Evolutionary conservation across 2,329 filamentous ascomycete species (phyloP), one percentile per base, ranked within the genome.

Genomic region (Diaporthe vaccinii): DNA sequence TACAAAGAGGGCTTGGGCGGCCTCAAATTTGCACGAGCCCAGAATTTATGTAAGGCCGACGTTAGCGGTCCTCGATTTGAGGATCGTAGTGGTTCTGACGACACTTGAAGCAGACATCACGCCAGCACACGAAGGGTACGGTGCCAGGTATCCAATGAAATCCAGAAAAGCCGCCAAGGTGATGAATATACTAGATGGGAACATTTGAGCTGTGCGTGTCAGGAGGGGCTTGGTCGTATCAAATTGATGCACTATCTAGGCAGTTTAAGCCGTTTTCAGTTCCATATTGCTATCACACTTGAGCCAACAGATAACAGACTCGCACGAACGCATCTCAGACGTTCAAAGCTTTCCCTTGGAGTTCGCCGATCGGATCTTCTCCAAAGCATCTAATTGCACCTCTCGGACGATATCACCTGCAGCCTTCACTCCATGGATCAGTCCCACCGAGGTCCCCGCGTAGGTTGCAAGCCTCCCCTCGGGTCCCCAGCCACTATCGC

Each of bases 391-490:
- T 3, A 46, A 61, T 71, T 81, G 80, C 2, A 83, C 78, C 4
- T 79, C 78, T 46, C 78, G 75, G 0, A 89, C 83, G 77, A 89
- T 86, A 0, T 75, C 78, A 2, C 76, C 82, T 0, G 87, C 87
- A 46, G 79, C 76, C 53, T 84, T 80, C 0, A 89, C 84, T 6
- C 80, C 79, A 36, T 82, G 82, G 25, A 89, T 82, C 39, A 89
- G 78, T 0, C 88, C 87, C 28, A 89, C 80, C 0, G 82, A 83
- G 0, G 87, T 84, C 0, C 87, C 86, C 0, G 86, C 87, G 78
- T 89, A 89, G 1, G 87, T 89, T 6, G 86, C 86, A n/a, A 87
- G 78, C 73, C 87, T 82, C 0, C 87, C 87, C 10, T 86, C 81
- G 0, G 84, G 85, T 0, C 87, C 87, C 87, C 87, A 89, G 3